These are phyloP conservation scores for Chalciporus chontae DNA, from an alignment of 768 basidiomycete genomes.

Conservation along the genomic window DNA sequence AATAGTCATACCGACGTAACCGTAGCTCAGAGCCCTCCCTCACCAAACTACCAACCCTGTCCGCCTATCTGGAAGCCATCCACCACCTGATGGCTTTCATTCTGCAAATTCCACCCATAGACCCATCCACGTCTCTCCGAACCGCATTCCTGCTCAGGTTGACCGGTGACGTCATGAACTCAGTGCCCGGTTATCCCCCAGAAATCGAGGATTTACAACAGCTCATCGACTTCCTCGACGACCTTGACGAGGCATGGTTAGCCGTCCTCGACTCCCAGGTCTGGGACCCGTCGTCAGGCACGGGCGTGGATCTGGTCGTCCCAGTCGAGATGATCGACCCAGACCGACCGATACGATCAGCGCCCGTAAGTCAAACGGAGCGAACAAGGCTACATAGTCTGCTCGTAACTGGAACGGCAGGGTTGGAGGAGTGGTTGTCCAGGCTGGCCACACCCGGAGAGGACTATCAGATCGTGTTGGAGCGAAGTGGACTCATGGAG, in stretches of 20 bases:
- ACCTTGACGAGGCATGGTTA: constrained; percentile 74
- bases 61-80: constrained; percentile 55
- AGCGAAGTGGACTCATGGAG: constrained; percentile 52
- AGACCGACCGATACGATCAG: constrained; percentile 32
- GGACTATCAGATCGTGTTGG: constrained; percentile 38
- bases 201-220: constrained; percentile 42
- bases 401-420: constrained; percentile 54
- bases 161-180: constrained; percentile 60
- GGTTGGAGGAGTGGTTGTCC: constrained; percentile 68
- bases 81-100: constrained; percentile 57
- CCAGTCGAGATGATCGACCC: constrained; percentile 35
- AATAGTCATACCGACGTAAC: constrained; percentile 1
- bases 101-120: constrained; percentile 71
- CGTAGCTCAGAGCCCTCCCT: constrained; percentile 32
- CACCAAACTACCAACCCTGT: constrained; percentile 54
- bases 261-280: constrained; percentile 58
- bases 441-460: constrained; percentile 25
- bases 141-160: constrained; percentile 66
- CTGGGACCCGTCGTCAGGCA: constrained; percentile 55
- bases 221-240: constrained; percentile 64
- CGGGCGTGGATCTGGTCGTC: constrained; percentile 40
- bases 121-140: constrained; percentile 66
- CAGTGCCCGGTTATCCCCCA: constrained; percentile 60
- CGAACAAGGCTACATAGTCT: constrained; percentile 66
- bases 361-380: constrained; percentile 66